A percentile compares a stretch with the other conserved stretches of the same genome.
These are phyloP conservation scores for Solanum ahanhuiri DNA, from an alignment of 257 asterid genomes.

Conservation along the genomic window DNA sequence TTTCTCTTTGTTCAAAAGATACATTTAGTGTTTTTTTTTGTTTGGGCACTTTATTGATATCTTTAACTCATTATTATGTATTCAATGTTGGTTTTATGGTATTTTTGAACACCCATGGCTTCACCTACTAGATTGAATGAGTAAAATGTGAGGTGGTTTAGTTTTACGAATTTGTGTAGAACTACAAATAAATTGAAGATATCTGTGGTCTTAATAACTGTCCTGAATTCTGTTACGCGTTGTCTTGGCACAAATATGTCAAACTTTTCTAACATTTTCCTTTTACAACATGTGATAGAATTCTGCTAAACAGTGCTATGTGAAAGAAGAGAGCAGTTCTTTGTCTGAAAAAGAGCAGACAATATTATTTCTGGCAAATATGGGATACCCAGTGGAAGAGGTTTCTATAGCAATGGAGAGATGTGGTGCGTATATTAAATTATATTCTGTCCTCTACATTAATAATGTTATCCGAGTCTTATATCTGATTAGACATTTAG, in stretches of 20 bases:
- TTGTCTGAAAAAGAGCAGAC: conserved; percentile 31
- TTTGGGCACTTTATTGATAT: neutral
- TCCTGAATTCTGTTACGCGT: neutral
- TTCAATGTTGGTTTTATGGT: neutral
- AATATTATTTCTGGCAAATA: conserved; percentile 23
- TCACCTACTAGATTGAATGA: neutral
- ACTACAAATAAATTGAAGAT: neutral
- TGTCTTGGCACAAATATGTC: neutral
- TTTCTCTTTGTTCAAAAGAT: neutral
- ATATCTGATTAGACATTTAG: conserved; percentile 3
- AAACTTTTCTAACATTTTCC: neutral
- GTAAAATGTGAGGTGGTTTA: neutral
- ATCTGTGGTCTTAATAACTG: neutral
- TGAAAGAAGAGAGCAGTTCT: conserved; percentile 21
- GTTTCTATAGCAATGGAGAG: conserved; percentile 46
- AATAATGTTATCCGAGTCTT: neutral
- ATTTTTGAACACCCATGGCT: neutral
- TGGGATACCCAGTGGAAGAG: conserved; percentile 59
- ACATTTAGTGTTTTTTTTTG: neutral
- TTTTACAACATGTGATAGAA: neutral
- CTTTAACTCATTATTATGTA: neutral
- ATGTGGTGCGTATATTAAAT: conserved; percentile 32
- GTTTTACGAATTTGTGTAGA: neutral
- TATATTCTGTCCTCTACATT: neutral
- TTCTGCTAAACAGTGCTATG: neutral